Evolutionary conservation across 495 filamentous ascomycete species (phyloP).

Genomic region (Hyaloscypha bicolor): DNA sequence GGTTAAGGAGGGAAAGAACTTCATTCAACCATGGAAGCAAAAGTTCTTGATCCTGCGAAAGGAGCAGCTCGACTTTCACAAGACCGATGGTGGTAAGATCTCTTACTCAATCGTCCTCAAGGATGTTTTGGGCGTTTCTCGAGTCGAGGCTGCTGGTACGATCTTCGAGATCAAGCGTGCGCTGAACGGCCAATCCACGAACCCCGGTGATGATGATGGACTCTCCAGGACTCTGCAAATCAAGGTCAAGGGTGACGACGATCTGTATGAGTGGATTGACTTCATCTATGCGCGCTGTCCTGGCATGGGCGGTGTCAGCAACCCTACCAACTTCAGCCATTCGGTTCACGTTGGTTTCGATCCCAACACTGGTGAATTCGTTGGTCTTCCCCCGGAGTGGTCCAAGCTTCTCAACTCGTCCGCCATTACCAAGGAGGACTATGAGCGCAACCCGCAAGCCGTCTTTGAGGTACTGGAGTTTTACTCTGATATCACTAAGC

Average conservation of each 20-base stretch:
- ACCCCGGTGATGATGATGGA: conserved; percentile 69
- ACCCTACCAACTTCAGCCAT: conserved; percentile 96
- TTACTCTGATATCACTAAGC: conserved; percentile 92
- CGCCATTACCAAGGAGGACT: conserved; percentile 96
- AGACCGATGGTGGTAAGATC: conserved; percentile 81
- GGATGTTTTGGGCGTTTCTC: conserved; percentile 80
- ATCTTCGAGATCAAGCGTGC: conserved; percentile 90
- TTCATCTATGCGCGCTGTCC: conserved; percentile 95
- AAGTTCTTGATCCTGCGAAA: conserved; percentile 87
- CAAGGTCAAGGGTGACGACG: conserved; percentile 89
- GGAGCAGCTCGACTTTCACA: conserved; percentile 87
- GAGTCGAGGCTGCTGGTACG: conserved; percentile 83
- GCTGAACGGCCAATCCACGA: conserved; percentile 60
- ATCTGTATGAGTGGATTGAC: conserved; percentile 98
- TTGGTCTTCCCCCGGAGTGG: conserved; percentile 93
- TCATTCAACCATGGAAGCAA: conserved; percentile 81
- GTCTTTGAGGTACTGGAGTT: conserved; percentile 97
- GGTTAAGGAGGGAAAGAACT: conserved; percentile 89
- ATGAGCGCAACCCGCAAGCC: conserved; percentile 96
- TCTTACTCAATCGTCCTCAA: conserved; percentile 77
- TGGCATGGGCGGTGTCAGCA: conserved; percentile 96
- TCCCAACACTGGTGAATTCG: conserved; percentile 87
- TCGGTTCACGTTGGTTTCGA: conserved; percentile 98
- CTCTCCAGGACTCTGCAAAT: conserved; percentile 80
- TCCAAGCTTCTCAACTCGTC: conserved; percentile 92